These are phyloP conservation scores for Nothophaeocryptopus gaeumannii DNA, from an alignment of 2,329 filamentous ascomycete species.

Conservation along the genomic window DNA sequence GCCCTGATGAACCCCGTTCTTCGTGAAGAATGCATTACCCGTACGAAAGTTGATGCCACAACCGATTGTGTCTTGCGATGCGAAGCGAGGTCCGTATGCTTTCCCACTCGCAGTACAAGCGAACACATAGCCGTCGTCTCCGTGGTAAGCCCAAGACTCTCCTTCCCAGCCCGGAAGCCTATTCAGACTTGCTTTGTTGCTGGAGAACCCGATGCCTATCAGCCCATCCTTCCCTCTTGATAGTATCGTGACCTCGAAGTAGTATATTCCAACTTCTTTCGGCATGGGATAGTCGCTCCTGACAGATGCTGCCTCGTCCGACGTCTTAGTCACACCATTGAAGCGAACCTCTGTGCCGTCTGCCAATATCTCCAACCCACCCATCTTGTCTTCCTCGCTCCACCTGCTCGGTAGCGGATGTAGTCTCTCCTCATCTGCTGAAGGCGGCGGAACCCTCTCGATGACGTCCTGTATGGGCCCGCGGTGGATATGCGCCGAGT, in stretches of 20 bases:
- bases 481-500: conserved; percentile 59
- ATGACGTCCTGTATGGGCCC: conserved; percentile 82
- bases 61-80: conserved; percentile 58
- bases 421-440: conserved; percentile 58
- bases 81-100: conserved; percentile 60
- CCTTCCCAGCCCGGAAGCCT: conserved; percentile 64
- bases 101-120: conserved; percentile 57
- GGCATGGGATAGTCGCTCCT: conserved; percentile 86
- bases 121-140: conserved; percentile 64
- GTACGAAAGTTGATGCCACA: conserved; percentile 65
- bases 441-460: conserved; percentile 62
- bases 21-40: conserved; percentile 62
- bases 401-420: conserved; percentile 75
- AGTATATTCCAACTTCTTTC: conserved; percentile 86
- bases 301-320: conserved; percentile 76
- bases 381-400: conserved; percentile 74
- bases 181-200: conserved; percentile 57
- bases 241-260: conserved; percentile 73
- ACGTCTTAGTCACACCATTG: conserved; percentile 54
- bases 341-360: conserved; percentile 72
- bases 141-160: conserved; percentile 65
- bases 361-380: conserved; percentile 68
- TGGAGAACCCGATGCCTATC: conserved; percentile 61
- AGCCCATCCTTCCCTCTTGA: conserved; percentile 62
- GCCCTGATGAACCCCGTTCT: conserved; percentile 59